A percentile compares a stretch with the other conserved stretches of the same genome.
These are phyloP conservation scores for Plenodomus lindquistii DNA, from an alignment of 2,329 filamentous ascomycete species.

Conservation along the genomic window DNA sequence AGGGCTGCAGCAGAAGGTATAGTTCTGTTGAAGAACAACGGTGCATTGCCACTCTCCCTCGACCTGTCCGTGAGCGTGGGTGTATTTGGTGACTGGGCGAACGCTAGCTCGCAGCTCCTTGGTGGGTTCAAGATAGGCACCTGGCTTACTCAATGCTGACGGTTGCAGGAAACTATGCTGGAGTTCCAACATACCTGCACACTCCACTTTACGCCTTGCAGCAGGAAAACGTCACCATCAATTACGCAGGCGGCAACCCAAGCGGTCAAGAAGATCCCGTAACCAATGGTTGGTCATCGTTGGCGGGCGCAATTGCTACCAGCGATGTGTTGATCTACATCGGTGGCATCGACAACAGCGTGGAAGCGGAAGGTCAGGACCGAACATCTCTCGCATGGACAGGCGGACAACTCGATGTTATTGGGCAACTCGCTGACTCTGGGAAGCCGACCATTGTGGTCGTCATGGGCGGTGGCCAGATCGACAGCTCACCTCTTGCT, in stretches of 20 bases:
- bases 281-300: conserved; percentile 23
- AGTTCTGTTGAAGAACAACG: conserved; percentile 57
- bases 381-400: conserved; percentile 59
- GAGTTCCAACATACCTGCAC: conserved; percentile 59
- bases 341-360: conserved; percentile 59
- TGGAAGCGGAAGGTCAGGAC: conserved; percentile 59
- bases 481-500: conserved; percentile 59
- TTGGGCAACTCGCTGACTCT: conserved; percentile 51
- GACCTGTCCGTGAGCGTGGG: conserved; percentile 52
- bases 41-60: conserved; percentile 51
- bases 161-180: conserved; percentile 59
- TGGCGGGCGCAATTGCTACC: conserved; percentile 28
- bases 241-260: conserved; percentile 29
- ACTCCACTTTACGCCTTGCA: conserved; percentile 59
- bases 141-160: not conserved
- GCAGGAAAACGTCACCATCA: conserved; percentile 47
- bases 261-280: conserved; percentile 35
- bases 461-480: conserved; percentile 56
- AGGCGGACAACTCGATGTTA: conserved; percentile 55
- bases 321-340: conserved; percentile 60
- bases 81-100: conserved; percentile 64
- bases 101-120: conserved; percentile 58
- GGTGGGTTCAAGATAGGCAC: conserved; percentile 37
- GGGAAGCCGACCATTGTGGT: conserved; percentile 59
- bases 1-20: conserved; percentile 56